Base-by-base conservation (phyloP, 805 yeast species). In the Yueomyces sinensis region DNA sequence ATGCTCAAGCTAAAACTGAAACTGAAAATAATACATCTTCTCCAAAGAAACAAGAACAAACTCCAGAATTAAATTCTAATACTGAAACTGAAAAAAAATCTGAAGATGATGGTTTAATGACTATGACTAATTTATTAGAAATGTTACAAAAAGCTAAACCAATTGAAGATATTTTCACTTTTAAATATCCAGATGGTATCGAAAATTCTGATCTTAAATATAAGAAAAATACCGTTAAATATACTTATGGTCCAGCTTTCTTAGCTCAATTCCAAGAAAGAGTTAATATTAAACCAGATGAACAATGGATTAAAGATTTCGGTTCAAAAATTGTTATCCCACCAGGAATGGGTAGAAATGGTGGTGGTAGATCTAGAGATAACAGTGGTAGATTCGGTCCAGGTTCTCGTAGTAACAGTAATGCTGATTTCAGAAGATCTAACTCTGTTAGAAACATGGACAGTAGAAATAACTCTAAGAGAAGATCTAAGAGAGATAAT, bases 241-340 rank as follows among this genome's bases (percentile, higher is more conserved):
- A 66, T 50, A 67, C 76, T 45, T 89, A 91, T 56, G 93, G 86
- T 52, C 82, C 89, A 17, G 71, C 65, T 28, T 89, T 89, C 62
- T 66, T 89, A 53, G 54, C 75, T 28, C 94, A 83, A 59, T 87
- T 89, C 64, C 72, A 70, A 40, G 65, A 67, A 19, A 65, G 66
- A 27, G 67, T 82, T 36, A 65, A 63, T 32, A 74, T 67, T 46
- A 64, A 67, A 23, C 66, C 73, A 27, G 91, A 81, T 53, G 67
- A 66, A n/a, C 75, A 68, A 37, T 81, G 82, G 74, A 50, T 52
- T 15, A 35, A 39, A 29, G 36, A 42, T 14, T 44, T 52, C 9
- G 49, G 48, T 16, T 49, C 60, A 16, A 51, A 55, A 34, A 52
- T 57, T 40, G 56, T 51, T 17, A 49, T 50, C 32, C 54, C 60